Evolutionary conservation across 2,329 filamentous ascomycete genomes (phyloP).

Genomic region (Mycosphaerella arachidis): DNA sequence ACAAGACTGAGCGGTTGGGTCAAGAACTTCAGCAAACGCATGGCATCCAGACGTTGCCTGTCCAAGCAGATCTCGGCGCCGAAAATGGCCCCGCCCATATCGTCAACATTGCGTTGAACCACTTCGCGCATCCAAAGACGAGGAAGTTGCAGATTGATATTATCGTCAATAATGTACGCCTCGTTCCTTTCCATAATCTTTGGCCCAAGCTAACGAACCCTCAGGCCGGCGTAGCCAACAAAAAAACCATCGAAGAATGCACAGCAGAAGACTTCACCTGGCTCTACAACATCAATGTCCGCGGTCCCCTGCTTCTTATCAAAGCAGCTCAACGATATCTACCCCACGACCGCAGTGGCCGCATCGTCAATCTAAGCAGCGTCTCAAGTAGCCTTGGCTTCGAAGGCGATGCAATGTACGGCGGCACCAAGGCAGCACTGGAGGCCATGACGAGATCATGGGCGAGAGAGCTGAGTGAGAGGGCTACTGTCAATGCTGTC

Average conservation of each 20-base stretch:
- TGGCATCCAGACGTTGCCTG: slow-evolving; percentile 55
- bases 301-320: slow-evolving; percentile 72
- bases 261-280: slow-evolving; percentile 61
- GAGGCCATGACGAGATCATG: slow-evolving; percentile 67
- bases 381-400: slow-evolving; percentile 57
- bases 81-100: slow-evolving; percentile 58
- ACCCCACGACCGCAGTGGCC: slow-evolving; percentile 61
- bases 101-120: slow-evolving; percentile 54
- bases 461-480: slow-evolving; percentile 58
- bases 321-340: slow-evolving; percentile 69
- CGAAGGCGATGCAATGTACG: slow-evolving; percentile 57
- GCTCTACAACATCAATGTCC: slow-evolving; percentile 75
- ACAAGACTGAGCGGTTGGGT: slow-evolving; percentile 51
- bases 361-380: slow-evolving; percentile 59
- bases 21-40: slow-evolving; percentile 52
- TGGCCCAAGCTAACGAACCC: not conserved
- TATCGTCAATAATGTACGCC: slow-evolving; percentile 66
- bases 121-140: slow-evolving; percentile 54
- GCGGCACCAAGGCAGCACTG: slow-evolving; percentile 62
- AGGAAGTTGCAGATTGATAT: slow-evolving; percentile 69
- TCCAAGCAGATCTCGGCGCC: slow-evolving; percentile 68
- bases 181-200: not conserved
- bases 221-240: slow-evolving; percentile 61
- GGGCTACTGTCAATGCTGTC: slow-evolving; percentile 61
- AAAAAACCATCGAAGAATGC: slow-evolving; percentile 61